phyloP scores from a whole-genome alignment of 345 rosid genomes.

The Eucalyptus sp. region DNA sequence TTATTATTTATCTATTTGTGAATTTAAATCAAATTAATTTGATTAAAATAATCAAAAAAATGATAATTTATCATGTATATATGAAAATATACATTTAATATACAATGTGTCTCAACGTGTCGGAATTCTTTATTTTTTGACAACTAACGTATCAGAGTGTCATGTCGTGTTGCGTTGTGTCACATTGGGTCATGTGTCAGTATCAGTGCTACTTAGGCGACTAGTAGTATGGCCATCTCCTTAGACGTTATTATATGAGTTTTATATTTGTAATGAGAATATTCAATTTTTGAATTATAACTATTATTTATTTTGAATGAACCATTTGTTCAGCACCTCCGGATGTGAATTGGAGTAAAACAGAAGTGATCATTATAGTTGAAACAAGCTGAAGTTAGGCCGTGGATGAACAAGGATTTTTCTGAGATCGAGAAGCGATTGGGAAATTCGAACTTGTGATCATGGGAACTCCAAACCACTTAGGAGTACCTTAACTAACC shows the following conservation, averaged over 20 bases:
- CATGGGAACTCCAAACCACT: neutral
- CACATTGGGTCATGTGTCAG: accelerated
- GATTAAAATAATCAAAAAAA: too few species aligned
- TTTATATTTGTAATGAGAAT: neutral
- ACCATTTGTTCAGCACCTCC: neutral
- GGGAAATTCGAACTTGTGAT: neutral
- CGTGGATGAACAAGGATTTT: neutral
- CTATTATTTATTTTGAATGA: neutral
- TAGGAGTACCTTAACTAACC: neutral
- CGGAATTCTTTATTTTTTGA: accelerated
- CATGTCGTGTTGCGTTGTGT: accelerated
- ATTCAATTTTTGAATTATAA: neutral
- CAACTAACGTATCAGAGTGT: too few species aligned
- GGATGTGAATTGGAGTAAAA: neutral
- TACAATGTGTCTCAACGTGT: accelerated
- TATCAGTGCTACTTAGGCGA: too few species aligned
- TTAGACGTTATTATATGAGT: neutral
- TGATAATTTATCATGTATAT: too few species aligned
- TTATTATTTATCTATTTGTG: too few species aligned
- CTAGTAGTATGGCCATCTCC: neutral
- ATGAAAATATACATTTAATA: too few species aligned
- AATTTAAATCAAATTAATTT: too few species aligned
- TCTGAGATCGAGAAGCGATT: neutral
- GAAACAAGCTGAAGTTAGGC: neutral
- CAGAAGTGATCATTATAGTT: neutral